These are phyloP conservation scores for Vigna radiata DNA, from an alignment of 306 rosid species.

Conservation along the genomic window DNA sequence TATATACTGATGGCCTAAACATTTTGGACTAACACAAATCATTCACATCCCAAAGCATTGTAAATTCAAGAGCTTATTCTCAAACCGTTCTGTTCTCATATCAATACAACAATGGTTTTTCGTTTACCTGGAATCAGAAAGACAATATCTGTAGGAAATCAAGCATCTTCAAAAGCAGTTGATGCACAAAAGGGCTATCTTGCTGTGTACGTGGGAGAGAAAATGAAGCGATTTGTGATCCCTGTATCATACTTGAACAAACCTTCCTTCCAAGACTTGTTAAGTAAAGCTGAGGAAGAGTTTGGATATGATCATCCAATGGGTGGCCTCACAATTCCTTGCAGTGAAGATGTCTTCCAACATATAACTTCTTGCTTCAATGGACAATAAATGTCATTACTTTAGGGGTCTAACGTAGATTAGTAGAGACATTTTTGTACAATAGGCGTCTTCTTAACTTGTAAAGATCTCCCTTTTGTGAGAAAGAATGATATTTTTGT, in stretches of 20 bases:
- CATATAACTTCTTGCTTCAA: neutral
- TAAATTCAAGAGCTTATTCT: neutral
- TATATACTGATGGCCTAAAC: neutral
- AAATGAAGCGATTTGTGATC: neutral
- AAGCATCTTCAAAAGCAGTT: neutral
- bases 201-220: neutral
- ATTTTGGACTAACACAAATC: no score
- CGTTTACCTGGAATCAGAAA: neutral
- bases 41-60: neutral
- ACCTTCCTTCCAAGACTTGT: no score
- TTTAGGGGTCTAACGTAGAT: neutral
- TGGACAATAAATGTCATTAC: neutral
- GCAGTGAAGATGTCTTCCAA: no score
- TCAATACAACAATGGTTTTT: neutral
- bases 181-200: neutral
- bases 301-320: no score
- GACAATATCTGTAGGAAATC: neutral
- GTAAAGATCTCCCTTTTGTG: neutral
- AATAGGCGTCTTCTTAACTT: neutral
- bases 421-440: neutral
- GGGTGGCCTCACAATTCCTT: no score
- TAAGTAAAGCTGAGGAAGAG: no score
- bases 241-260: no score
- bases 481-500: no score
- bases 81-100: neutral